Percentiles rank a stretch among this genome's conserved stretches.
These are phyloP conservation scores for Talaromyces sp. DNA, from an alignment of 2,329 filamentous ascomycete genomes.

Conservation along the genomic window DNA sequence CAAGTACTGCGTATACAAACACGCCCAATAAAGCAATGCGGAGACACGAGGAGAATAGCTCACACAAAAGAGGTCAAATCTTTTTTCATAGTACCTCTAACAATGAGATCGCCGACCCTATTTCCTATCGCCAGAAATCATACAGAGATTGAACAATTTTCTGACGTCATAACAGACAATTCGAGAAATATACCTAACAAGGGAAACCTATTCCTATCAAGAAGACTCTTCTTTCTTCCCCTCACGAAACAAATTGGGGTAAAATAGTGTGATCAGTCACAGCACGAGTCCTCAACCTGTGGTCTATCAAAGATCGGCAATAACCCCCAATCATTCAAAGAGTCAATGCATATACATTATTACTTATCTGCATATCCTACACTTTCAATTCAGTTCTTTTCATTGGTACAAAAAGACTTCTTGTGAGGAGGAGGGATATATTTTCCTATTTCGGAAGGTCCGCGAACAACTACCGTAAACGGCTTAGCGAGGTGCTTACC, in stretches of 20 bases:
- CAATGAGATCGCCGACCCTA: background rate
- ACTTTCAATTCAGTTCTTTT: background rate
- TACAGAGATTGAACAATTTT: background rate
- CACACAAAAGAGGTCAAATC: background rate
- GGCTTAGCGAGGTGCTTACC: conserved; percentile 4
- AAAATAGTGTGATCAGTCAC: background rate
- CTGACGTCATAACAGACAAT: background rate
- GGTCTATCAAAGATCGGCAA: background rate
- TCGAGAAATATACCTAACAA: background rate
- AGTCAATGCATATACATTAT: background rate
- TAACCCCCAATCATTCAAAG: background rate
- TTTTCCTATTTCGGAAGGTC: conserved; percentile 12
- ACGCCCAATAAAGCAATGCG: background rate
- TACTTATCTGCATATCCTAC: background rate
- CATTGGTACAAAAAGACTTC: background rate
- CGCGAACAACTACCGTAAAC: conserved; percentile 1
- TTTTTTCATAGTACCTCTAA: no score
- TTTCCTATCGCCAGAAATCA: background rate
- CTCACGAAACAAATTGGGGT: background rate
- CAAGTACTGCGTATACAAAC: background rate
- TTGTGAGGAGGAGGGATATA: conserved; percentile 2
- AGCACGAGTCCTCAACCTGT: no score
- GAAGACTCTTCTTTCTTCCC: background rate
- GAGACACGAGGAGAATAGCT: background rate
- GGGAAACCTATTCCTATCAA: background rate